phyloP scores from a whole-genome alignment of 2,329 filamentous ascomycete genomes.

The Xylaria sp. region DNA sequence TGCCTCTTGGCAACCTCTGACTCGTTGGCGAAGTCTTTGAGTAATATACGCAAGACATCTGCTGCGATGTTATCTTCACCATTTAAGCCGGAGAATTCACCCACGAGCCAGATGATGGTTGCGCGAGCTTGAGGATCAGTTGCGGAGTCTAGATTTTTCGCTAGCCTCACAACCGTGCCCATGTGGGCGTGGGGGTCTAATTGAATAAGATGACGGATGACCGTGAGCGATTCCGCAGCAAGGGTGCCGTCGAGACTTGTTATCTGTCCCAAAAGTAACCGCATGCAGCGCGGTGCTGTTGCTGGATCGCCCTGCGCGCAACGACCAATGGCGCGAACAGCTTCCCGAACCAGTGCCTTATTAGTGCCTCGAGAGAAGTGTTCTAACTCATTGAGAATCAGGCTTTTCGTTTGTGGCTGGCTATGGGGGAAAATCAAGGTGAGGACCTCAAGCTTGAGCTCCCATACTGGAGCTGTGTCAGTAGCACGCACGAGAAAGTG shows the following conservation, averaged over 20 bases:
- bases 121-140: conserved; percentile 89
- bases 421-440: conserved; percentile 91
- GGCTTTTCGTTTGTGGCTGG: conserved; percentile 77
- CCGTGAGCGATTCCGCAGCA: conserved; percentile 91
- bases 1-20: conserved; percentile 88
- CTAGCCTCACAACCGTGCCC: conserved; percentile 86
- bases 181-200: conserved; percentile 83
- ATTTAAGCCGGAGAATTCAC: conserved; percentile 86
- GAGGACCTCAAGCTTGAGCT: conserved; percentile 89
- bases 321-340: conserved; percentile 90
- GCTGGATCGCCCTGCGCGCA: conserved; percentile 82
- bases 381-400: conserved; percentile 91
- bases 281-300: conserved; percentile 81
- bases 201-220: conserved; percentile 95
- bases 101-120: conserved; percentile 96
- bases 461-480: conserved; percentile 85
- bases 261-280: conserved; percentile 85
- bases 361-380: conserved; percentile 85
- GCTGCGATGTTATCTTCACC: conserved; percentile 89
- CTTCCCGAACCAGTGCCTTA: conserved; percentile 82
- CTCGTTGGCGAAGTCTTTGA: conserved; percentile 86
- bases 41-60: conserved; percentile 87
- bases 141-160: conserved; percentile 89
- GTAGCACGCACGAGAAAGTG: conserved; percentile 88
- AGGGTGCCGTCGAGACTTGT: conserved; percentile 87